Evolutionary conservation across 495 filamentous ascomycete genomes (phyloP), one percentile per base, ranked within the genome.

Genomic region (Penicillium egyptiacum): DNA sequence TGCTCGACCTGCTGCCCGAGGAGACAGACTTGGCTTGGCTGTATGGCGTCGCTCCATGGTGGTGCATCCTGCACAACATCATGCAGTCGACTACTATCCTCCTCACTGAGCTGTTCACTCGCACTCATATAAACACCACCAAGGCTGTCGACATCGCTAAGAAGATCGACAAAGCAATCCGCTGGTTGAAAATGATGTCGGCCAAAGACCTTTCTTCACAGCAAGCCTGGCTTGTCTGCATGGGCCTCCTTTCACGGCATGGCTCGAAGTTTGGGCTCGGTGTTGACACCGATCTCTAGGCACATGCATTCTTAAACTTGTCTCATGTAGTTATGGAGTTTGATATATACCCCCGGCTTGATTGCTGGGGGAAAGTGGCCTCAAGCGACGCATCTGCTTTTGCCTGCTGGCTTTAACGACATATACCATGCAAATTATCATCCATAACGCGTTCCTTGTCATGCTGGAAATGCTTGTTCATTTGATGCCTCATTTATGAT

Each of bases 31-130:
- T 58, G 4, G 28, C 40, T n/a, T 70, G 66, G 56, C 62, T 86
- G 1, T 82, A 82, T 49, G 59, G 67, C 10, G 61, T 75, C 7
- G 64, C 72, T 1, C 82, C 82, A 11, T 88, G 84, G 84, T 88
- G 83, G 82, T 76, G 71, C 49, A 64, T 83, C 10, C 66, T 87
- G 11, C 85, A 88, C 61, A 80, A 81, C 50, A 56, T 88, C 5
- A 83, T 84, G 73, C 81, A 86, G 66, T 79, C 83, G 2, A 70
- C 73, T 2, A 79, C 75, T 2, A 69, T 87, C 22, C 64, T 87
- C 7, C 73, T 87, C 58, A 67, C 85, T 7, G 79, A 86, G 56
- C 68, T 83, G 19, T 75, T 77, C 5, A 74, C 62, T 57, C 26
- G 70, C 70, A 55, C 79, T 74, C 58, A 69, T 70, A 40, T 75